Base-by-base conservation (phyloP, 2,329 filamentous ascomycete genomes). In the Penicillium sp. region DNA sequence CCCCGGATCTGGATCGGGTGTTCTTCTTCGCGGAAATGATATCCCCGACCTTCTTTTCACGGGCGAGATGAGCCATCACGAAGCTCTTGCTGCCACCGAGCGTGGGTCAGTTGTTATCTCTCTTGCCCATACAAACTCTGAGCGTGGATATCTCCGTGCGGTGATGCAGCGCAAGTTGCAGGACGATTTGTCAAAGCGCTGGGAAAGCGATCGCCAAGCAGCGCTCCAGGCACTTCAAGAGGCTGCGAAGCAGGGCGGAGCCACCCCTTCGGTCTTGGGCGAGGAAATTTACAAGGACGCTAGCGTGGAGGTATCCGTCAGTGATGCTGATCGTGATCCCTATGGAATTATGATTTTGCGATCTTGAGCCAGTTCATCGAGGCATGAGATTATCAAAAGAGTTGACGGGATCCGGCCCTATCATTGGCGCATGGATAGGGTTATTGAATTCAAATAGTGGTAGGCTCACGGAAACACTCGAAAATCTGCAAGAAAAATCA, bases 61-160 rank as follows among this genome's bases (percentile, higher is more conserved):
- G 0, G 95, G 95, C 1, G 95, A 99, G 80, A 86, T 98, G 82
- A 91, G 87, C 70, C 95, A 99, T 74, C 95, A 99, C 74, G 92
- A 95, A 65, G 93, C 94, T 3, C 84, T 99, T 60, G 87, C 90
- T 42, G 92, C 93, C 1, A 92, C 91, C 30, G 93, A 97, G 80
- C 85, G 88, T 60, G 93, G 93, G 1, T 89, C 89, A 65, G 89
- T 87, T 57, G 91, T 98, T 0, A 85, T 98, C 55, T 90, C 89
- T 43, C 83, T 96, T 52, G 96, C 97, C 70, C 95, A 99, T 76
- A 94, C 90, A 69, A 98, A 98, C 76, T 95, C 91, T 0, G 95
- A 99, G 81, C 82, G 95, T 38, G 89, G 87, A 0, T 99, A 94
- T 73, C 78, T 99, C 70, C 84, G 84, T 60, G 83, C 88, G 61